phyloP scores from a whole-genome alignment of 75 land plant genomes.

The Chamaecyparis obtusa region DNA sequence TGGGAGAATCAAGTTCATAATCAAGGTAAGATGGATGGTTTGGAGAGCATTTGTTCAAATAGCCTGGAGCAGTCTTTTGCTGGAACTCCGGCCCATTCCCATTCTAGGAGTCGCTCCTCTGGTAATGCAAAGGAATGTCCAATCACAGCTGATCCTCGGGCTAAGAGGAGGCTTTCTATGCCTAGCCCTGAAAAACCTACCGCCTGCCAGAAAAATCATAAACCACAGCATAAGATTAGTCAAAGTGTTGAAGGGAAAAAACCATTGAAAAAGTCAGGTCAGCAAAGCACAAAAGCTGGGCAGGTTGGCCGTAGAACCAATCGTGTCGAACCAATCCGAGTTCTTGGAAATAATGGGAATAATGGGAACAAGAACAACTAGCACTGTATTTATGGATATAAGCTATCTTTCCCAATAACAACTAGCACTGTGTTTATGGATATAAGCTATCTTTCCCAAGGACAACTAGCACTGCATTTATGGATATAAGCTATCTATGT shows the following conservation, averaged over 20 bases:
- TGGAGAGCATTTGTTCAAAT: constrained; percentile 21
- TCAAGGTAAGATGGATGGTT: constrained; percentile 49
- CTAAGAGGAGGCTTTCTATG: constrained; percentile 62
- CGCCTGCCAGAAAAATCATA: not conserved
- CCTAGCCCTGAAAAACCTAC: constrained; percentile 35
- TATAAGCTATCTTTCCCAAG: too few species aligned
- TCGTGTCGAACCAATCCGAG: not conserved
- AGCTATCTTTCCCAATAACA: too few species aligned
- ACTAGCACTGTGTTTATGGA: too few species aligned
- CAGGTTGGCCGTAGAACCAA: not conserved
- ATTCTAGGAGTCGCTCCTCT: constrained; percentile 44
- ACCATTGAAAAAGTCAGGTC: constrained; percentile 7
- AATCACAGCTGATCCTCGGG: constrained; percentile 37
- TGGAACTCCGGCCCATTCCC: constrained; percentile 31
- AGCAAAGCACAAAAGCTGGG: not conserved
- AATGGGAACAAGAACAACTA: too few species aligned
- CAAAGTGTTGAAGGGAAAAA: constrained; percentile 9
- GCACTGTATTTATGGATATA: too few species aligned
- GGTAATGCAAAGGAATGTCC: constrained; percentile 74
- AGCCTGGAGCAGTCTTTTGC: constrained; percentile 11
- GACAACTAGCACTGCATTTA: constrained; percentile 2
- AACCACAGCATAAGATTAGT: constrained; percentile 9
- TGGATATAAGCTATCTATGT: not conserved
- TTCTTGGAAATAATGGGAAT: not conserved
- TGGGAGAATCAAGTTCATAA: constrained; percentile 23